Conservation (phyloP, 2,329 filamentous ascomycete genomes). For the Endothia cerciana region DNA sequence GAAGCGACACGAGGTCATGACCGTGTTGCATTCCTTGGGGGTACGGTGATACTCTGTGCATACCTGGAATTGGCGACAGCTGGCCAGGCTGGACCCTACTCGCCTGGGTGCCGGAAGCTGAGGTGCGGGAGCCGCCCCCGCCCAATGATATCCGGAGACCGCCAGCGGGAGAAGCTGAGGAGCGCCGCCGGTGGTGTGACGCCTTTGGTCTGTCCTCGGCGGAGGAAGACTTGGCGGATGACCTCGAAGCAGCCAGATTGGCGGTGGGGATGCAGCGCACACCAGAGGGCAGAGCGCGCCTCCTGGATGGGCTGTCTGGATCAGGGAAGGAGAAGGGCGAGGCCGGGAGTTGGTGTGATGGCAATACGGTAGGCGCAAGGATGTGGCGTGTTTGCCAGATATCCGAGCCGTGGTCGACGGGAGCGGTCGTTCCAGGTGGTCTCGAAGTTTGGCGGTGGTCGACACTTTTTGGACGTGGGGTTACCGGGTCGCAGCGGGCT, state of each 20-base stretch:
- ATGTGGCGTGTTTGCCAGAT: conserved; percentile 19
- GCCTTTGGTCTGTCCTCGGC: conserved; percentile 49
- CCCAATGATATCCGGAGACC: conserved; percentile 40
- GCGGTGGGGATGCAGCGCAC: conserved; percentile 33
- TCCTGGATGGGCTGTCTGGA: conserved; percentile 23
- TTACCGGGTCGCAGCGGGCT: background rate
- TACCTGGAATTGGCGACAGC: conserved; percentile 62
- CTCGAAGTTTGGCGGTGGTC: background rate
- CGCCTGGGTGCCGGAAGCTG: conserved; percentile 43
- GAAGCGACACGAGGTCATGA: conserved; percentile 18
- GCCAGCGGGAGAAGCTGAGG: conserved; percentile 43
- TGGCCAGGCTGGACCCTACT: conserved; percentile 41
- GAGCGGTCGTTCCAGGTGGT: background rate
- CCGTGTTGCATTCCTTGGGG: conserved; percentile 1
- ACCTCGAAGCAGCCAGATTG: conserved; percentile 57
- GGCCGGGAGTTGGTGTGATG: background rate
- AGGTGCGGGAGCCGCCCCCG: conserved; percentile 38
- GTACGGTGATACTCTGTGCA: conserved; percentile 35
- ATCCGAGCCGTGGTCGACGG: conserved; percentile 2
- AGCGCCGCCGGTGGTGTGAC: conserved; percentile 55
- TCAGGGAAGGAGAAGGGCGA: conserved; percentile 11
- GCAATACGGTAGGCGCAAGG: conserved; percentile 10
- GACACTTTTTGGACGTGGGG: background rate
- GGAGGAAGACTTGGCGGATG: conserved; percentile 56
- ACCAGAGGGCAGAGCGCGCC: conserved; percentile 32